Base-by-base conservation (phyloP, 768 basidiomycete genomes). In the Postia placenta region DNA sequence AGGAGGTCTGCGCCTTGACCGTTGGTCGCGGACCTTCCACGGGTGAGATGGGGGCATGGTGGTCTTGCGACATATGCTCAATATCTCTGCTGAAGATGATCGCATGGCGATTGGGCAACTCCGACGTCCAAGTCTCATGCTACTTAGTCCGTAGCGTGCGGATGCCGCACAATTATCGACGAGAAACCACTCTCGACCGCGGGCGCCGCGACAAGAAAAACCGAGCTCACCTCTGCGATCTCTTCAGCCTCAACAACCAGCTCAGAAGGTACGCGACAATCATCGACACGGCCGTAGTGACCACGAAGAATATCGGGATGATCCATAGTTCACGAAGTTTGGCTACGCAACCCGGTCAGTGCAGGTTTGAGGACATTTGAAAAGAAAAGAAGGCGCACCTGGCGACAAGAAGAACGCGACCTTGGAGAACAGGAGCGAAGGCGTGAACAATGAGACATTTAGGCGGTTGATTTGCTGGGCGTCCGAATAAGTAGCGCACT, bases 381-480 rank as follows among this genome's bases (percentile, higher is more conserved):
- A 24, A 4, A 22, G 27, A 6, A 19, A 2, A 15, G 5, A n/a
- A 2, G 3, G 59, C 74, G 27, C 55, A 79, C 87, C 79, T 63
- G 94, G 92, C n/a, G 67, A 64, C 9, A 68, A 52, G 63, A 87
- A 90, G 70, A 94, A 95, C 0, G 94, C 95, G 19, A 98, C 92
- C 69, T 96, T 98, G 11, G 89, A 92, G 68, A 95, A 94, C 26
- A 95, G 72, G 5, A 94, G 78, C 0, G 87, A 84, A 0, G 89
- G 87, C 0, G 88, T 91, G 69, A 97, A 96, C 26, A 97, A 78
- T 0, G 87, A 87, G 20, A 95, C 81, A 64, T 94, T 95, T 45
- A 95, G 69, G 19, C 78, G 74, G 59, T 91, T 92, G 17, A 91
- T 69, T 77, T 81, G 78, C 87, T 88, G 30, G 24, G 24, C 23